Conservation (phyloP, 1,284 basidiomycete genomes). For the Sanguinoderma infundibulare region DNA sequence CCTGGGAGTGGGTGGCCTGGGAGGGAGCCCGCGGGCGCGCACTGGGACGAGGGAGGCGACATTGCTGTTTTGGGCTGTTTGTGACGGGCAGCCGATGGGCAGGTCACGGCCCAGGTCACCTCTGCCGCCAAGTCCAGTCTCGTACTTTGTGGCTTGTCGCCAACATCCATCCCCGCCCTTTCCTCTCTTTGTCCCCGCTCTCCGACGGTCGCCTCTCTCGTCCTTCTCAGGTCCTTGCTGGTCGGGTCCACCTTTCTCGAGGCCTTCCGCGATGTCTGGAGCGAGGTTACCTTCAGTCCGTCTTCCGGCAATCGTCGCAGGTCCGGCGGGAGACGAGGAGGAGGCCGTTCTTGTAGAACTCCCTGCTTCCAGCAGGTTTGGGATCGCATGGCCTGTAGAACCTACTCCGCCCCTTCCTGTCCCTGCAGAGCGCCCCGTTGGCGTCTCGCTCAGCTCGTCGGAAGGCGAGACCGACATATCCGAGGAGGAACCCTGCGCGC, state of each 20-base stretch:
- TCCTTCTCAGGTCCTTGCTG: constrained; percentile 20
- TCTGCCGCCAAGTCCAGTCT: constrained; percentile 14
- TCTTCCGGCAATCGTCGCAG: constrained; percentile 38
- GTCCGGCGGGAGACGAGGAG: constrained; percentile 35
- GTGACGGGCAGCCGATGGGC: constrained; percentile 12
- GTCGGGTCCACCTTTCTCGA: constrained; percentile 18
- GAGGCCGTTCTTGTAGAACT: constrained; percentile 43
- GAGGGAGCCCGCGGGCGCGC: constrained; percentile 10
- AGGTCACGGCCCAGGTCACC: constrained; percentile 18
- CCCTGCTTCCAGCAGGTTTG: constrained; percentile 50
- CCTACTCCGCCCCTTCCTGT: constrained; percentile 40
- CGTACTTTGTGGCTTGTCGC: constrained; percentile 5
- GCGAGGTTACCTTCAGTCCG: constrained; percentile 42
- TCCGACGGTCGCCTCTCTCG: constrained; percentile 6
- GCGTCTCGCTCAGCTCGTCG: constrained; percentile 45
- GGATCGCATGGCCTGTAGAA: constrained; percentile 53
- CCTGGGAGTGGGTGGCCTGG: background rate
- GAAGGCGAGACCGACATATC: constrained; percentile 54
- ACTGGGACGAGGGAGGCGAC: constrained; percentile 2
- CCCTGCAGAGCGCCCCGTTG: constrained; percentile 39
- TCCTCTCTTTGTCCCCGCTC: background rate
- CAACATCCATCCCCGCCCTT: constrained; percentile 18
- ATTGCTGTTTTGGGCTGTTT: constrained; percentile 20
- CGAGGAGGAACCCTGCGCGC: constrained; percentile 41
- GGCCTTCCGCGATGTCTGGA: constrained; percentile 34